phyloP scores from a whole-genome alignment of 306 rosid species.

The Hippophae gyantsensis region DNA sequence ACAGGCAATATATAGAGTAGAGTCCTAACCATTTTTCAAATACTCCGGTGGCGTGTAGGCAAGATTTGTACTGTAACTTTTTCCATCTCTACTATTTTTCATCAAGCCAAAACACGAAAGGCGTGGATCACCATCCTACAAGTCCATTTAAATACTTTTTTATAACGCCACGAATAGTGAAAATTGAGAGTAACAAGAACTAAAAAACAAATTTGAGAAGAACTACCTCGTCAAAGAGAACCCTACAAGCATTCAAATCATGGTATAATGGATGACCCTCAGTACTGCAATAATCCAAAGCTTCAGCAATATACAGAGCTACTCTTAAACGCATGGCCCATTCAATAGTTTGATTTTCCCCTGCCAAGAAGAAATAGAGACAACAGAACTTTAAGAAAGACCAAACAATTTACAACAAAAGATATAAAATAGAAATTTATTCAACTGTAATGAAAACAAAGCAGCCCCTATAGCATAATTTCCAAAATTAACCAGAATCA shows the following conservation, averaged over 20 bases:
- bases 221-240: constrained; percentile 81
- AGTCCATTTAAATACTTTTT: constrained; percentile 19
- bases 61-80: constrained; percentile 91
- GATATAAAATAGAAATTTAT: neutral
- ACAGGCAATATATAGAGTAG: neutral
- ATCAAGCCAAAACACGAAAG: constrained; percentile 96
- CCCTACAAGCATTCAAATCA: constrained; percentile 91
- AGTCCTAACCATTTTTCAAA: constrained; percentile 62
- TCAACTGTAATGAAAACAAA: neutral
- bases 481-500: too few relatives aligned
- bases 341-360: constrained; percentile 94
- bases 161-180: neutral
- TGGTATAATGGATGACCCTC: constrained; percentile 82
- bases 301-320: constrained; percentile 74
- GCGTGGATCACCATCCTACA: constrained; percentile 88
- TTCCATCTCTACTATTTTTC: constrained; percentile 92
- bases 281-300: constrained; percentile 75
- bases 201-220: neutral
- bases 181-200: neutral
- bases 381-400: too few relatives aligned
- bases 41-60: constrained; percentile 95
- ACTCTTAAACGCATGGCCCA: constrained; percentile 98
- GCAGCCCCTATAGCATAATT: too few relatives aligned
- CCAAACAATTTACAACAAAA: constrained; percentile 6
- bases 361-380: constrained; percentile 31